phyloP scores from a whole-genome alignment of 805 yeast species.

The Pichia insulana region DNA sequence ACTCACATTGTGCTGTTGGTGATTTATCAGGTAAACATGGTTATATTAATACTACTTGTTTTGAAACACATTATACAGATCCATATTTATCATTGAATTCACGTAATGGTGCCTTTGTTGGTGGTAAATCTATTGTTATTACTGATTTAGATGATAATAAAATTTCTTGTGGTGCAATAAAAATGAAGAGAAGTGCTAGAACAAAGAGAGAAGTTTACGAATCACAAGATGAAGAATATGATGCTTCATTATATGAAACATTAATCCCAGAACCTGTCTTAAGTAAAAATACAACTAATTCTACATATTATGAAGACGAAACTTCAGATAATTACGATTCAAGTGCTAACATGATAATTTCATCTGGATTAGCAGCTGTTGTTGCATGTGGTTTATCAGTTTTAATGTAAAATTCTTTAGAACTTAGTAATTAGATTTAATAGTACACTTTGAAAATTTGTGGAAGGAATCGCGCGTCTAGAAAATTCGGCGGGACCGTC shows the following conservation, averaged over 20 bases:
- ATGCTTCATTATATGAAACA: not conserved
- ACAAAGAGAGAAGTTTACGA: constrained; percentile 20
- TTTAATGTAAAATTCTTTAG: constrained; percentile 11
- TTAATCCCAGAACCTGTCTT: not conserved
- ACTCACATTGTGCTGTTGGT: constrained; percentile 59
- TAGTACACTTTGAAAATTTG: not conserved
- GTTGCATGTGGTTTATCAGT: constrained; percentile 20
- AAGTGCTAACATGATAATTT: constrained; percentile 5
- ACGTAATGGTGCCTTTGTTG: constrained; percentile 45
- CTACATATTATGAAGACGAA: not conserved
- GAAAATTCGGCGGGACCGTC: too few species aligned
- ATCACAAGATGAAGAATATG: constrained; percentile 1
- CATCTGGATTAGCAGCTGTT: constrained; percentile 15
- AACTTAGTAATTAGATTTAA: not conserved
- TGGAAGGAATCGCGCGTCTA: too few species aligned
- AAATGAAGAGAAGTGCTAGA: constrained; percentile 22
- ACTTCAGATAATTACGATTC: constrained; percentile 7
- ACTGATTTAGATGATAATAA: constrained; percentile 47
- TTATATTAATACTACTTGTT: constrained; percentile 59
- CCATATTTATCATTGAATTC: constrained; percentile 57
- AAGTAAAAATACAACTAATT: constrained; percentile 9
- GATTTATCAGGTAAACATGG: constrained; percentile 78
- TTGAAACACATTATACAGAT: constrained; percentile 53
- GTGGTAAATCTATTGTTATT: constrained; percentile 48
- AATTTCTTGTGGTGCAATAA: constrained; percentile 58